phyloP scores from a whole-genome alignment of 176 grass and related monocot genomes.

The Aegilops sharonensis region DNA sequence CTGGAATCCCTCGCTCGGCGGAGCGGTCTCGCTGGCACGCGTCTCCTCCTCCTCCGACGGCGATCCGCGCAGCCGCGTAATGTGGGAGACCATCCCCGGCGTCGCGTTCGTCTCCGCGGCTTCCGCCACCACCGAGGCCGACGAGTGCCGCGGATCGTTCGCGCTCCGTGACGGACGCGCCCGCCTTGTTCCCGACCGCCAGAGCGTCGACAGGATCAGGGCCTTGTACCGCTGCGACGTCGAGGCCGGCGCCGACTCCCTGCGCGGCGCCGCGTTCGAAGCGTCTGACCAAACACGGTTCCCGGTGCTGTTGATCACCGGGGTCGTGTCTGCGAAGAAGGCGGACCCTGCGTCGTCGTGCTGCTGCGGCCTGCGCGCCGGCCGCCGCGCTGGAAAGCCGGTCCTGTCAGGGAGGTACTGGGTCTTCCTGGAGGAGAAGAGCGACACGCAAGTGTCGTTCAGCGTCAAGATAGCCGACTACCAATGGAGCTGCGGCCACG shows the following conservation, averaged over 20 bases:
- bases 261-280: conserved; percentile 39
- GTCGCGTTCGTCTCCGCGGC: conserved; percentile 77
- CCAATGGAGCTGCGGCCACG: conserved; percentile 39
- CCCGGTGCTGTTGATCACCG: conserved; percentile 67
- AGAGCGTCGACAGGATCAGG: conserved; percentile 61
- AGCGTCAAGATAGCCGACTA: conserved; percentile 67
- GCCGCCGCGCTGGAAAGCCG: conserved; percentile 25
- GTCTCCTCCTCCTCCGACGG: background rate
- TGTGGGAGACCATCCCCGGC: conserved; percentile 73
- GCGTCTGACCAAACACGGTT: conserved; percentile 33
- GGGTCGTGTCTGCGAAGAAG: conserved; percentile 42
- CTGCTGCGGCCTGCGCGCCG: conserved; percentile 23
- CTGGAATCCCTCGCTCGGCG: conserved; percentile 54
- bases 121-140: conserved; percentile 45
- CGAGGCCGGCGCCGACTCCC: conserved; percentile 27
- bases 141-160: conserved; percentile 84
- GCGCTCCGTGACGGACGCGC: conserved; percentile 58
- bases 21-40: conserved; percentile 23
- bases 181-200: conserved; percentile 52
- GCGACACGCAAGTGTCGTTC: conserved; percentile 60
- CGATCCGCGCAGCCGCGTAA: background rate
- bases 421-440: conserved; percentile 73
- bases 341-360: background rate
- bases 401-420: conserved; percentile 56
- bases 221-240: conserved; percentile 44